These are phyloP conservation scores for Phaseolus lunatus DNA, from an alignment of 306 rosid species.

Conservation along the genomic window DNA sequence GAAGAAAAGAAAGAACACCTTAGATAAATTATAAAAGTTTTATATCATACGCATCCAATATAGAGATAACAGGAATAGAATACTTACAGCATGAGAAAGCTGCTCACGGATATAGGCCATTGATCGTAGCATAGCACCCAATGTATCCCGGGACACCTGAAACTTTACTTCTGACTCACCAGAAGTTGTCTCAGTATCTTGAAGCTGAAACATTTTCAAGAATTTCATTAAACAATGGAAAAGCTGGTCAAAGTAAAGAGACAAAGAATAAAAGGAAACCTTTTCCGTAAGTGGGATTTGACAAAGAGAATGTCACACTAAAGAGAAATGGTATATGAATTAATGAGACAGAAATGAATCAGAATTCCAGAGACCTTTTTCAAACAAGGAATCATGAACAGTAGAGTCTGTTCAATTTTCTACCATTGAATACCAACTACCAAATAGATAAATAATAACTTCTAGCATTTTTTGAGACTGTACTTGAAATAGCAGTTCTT, in stretches of 20 bases:
- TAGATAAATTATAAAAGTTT: conserved; percentile 9
- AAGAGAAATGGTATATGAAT: conserved; percentile 21
- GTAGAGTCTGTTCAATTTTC: background rate
- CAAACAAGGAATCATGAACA: background rate
- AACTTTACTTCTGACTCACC: conserved; percentile 97
- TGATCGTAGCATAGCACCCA: conserved; percentile 97
- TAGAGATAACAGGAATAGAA: conserved; percentile 35
- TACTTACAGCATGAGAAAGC: conserved; percentile 81
- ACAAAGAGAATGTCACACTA: conserved; percentile 14
- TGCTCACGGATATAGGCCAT: conserved; percentile 99
- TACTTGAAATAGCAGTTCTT: too few relatives aligned
- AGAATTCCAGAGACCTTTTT: background rate
- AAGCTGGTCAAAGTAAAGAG: conserved; percentile 8
- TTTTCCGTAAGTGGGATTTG: background rate
- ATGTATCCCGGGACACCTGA: conserved; percentile 94
- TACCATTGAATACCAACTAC: background rate
- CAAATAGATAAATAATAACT: too few relatives aligned
- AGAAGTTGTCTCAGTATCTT: conserved; percentile 84
- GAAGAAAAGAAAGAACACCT: conserved; percentile 6
- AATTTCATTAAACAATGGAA: conserved; percentile 20
- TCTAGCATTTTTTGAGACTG: too few relatives aligned
- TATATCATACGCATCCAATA: background rate
- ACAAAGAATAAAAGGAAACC: conserved; percentile 1
- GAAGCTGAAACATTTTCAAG: conserved; percentile 71
- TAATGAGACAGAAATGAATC: background rate